phyloP scores from a whole-genome alignment of 192 early-diverging fungal genomes.

The Diversispora epigaea region DNA sequence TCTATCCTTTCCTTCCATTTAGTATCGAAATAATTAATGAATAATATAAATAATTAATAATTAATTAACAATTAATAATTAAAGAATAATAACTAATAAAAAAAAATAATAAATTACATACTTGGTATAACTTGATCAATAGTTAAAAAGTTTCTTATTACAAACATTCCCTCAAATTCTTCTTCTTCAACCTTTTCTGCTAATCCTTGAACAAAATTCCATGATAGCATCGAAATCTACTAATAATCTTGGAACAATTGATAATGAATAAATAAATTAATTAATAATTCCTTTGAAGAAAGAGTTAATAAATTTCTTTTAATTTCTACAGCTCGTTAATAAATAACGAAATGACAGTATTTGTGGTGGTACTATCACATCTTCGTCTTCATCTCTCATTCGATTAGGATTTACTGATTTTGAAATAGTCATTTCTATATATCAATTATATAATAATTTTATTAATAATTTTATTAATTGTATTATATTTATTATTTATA shows the following conservation, averaged over 20 bases:
- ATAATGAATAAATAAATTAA: too few relatives aligned
- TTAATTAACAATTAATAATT: too few relatives aligned
- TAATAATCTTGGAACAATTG: slow-evolving; percentile 50
- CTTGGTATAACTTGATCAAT: slow-evolving; percentile 86
- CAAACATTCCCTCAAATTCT: slow-evolving; percentile 62
- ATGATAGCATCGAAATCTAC: slow-evolving; percentile 62
- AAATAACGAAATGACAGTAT: slow-evolving; percentile 62
- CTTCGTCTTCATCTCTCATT: slow-evolving; percentile 38
- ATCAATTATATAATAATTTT: slow-evolving; percentile 33
- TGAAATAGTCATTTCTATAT: slow-evolving; percentile 39
- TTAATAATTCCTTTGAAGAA: slow-evolving; percentile 43
- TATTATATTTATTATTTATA: not conserved
- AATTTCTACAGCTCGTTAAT: slow-evolving; percentile 49
- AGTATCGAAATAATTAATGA: slow-evolving; percentile 38
- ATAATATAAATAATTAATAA: slow-evolving; percentile 13
- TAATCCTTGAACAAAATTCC: slow-evolving; percentile 64
- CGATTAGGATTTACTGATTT: slow-evolving; percentile 51
- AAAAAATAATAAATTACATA: slow-evolving; percentile 12
- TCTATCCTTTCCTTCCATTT: slow-evolving; percentile 57
- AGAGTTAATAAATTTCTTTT: slow-evolving; percentile 51
- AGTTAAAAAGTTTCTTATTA: slow-evolving; percentile 81
- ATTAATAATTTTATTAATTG: not conserved
- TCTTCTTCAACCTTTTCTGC: slow-evolving; percentile 61
- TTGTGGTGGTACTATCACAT: slow-evolving; percentile 35
- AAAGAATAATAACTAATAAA: not conserved